Base-by-base conservation (phyloP, 441 rosid genomes). In the Populus tomentosa region DNA sequence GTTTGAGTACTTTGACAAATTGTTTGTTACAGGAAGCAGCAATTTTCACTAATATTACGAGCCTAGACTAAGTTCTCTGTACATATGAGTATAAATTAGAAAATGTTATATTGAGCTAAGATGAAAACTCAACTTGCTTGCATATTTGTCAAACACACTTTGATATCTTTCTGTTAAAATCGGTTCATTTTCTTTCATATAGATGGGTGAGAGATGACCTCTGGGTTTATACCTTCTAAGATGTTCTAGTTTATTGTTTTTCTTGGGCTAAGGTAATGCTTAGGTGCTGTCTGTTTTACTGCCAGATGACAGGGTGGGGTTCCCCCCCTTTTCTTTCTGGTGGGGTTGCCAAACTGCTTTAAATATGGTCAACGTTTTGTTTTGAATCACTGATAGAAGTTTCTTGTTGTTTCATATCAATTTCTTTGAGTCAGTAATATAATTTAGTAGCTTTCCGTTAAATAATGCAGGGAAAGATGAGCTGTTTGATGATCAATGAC, bases 401-500 rank as follows among this genome's bases (percentile, higher is more conserved):
- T 77, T 61, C n/a, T 63, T 71, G 28, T 20, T 46, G 75, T 32
- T 61, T 71, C 30, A 63, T 50, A 53, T 81, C 46, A 38, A 10
- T 76, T 61, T 70, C 76, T 62, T 30, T 46, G 28, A 80, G 40
- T 76, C 74, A 32, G 72, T 61, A 69, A 35, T 68, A 76, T 42
- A 67, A 71, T 30, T 75, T 85, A 36, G 72, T 40, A 13, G 79
- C 63, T 56, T 61, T 80, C 61, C 77, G 5, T 77, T 21, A 21
- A 65, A 71, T 77, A 77, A 84, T 88, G 87, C 94, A 93, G 98
- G 98, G 98, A 28, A 95, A 92, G 83, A 90, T 95, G 97, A 94
- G 94, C 79, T 95, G 97, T 87, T 89, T 94, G 81, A 91, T 95
- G 97, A 88, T 95, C 87, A 92, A 94, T 87, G 98, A 95, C 80